phyloP scores from a whole-genome alignment of 2,329 filamentous ascomycete species.

The Akanthomyces uredinophilus region DNA sequence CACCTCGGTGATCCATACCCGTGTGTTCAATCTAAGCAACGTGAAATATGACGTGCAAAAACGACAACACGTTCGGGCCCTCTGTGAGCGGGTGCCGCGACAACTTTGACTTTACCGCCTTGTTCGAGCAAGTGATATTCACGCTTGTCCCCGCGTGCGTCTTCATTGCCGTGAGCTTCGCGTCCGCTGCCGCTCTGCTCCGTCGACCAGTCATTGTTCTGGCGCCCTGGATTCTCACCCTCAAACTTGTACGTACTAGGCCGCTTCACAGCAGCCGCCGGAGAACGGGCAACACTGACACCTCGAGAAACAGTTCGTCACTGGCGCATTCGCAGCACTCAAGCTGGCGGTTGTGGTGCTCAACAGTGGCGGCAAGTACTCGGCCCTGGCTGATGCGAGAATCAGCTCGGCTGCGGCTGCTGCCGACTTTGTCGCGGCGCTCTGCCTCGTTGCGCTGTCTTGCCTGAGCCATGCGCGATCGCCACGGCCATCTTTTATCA shows the following conservation, averaged over 20 bases:
- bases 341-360: not conserved
- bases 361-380: not conserved
- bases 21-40: no score
- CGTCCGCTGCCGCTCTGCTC: not conserved
- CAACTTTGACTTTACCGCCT: constrained; percentile 10
- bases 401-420: not conserved
- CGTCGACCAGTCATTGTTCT: not conserved
- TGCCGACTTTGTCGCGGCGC: not conserved
- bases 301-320: not conserved
- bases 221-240: not conserved
- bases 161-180: constrained; percentile 4
- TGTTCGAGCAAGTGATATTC: constrained; percentile 7
- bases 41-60: not conserved
- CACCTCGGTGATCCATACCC: no score
- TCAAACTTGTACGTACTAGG: not conserved
- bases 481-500: not conserved
- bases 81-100: not conserved
- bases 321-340: not conserved
- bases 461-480: not conserved
- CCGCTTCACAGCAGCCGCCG: no score
- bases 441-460: not conserved
- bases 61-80: constrained; percentile 2
- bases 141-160: constrained; percentile 1
- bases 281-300: not conserved
- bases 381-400: not conserved